Base-by-base conservation (phyloP, 2,329 filamentous ascomycete species). In the Trichoderma simmonsii region DNA sequence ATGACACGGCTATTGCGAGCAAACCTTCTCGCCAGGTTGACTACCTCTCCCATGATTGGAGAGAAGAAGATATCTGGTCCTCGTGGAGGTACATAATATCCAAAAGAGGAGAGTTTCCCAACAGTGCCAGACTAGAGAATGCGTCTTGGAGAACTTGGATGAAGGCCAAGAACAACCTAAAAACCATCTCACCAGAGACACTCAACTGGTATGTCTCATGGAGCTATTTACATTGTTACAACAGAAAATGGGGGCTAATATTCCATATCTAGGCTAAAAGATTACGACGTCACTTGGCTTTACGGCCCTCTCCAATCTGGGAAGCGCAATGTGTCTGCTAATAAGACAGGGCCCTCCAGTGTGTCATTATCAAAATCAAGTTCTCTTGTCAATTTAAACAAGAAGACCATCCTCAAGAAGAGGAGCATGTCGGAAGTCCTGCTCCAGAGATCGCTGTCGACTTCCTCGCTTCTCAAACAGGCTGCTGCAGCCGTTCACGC, bases 91-190 rank as follows among this genome's bases (percentile, higher is more conserved):
- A 97, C 79, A 93, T 98, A 76, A 90, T 95, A 18, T 91, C 92
- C 32, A 92, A 93, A 77, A 87, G 92, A 77, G 90, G 90, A 73
- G 88, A 93, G 68, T 97, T 97, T 75, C 90, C 89, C 76, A 95
- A 98, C 80, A 89, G 92, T 43, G 91, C 91, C 39, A 87, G 96
- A 64, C 83, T 98, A 34, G 96, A 98, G 81, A 98, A 99, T 81
- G 96, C 96, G 3, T 97, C 94, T 0, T 99, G 96, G 96, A 89
- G 96, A 79, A 96, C 94, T 1, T 98, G 96, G 96, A 92, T 93
- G 80, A 98, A 98, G 82, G 88, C 92, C 63, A 97, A 97, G 82
- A 92, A 97, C 81, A 90, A 92, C 54, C 85, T 98, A 63, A 91
- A 90, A 79, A 98, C 95, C 0, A 90, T 98, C 26, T 94, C 94